Conservation (phyloP, 2,329 filamentous ascomycete genomes). For the Talaromyces sp. region DNA sequence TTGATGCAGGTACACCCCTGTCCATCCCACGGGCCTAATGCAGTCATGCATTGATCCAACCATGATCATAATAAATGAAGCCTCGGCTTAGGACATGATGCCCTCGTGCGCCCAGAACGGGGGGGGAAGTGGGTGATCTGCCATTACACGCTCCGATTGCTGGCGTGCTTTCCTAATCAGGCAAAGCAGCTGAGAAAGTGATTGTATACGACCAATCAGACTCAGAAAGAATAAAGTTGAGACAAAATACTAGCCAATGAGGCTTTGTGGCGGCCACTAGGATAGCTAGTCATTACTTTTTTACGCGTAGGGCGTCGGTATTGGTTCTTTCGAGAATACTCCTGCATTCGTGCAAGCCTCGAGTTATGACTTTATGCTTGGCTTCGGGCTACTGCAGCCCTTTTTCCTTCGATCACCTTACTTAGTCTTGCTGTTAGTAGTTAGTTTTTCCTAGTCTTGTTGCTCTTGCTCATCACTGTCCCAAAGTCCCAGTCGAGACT, state of each 20-base stretch:
- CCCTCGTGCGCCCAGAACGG: not conserved
- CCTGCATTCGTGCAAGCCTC: not conserved
- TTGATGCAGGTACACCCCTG: slow-evolving; percentile 7
- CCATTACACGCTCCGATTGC: not conserved
- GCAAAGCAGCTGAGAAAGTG: not conserved
- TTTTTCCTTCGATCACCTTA: slow-evolving; percentile 9
- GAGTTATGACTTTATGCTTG: not conserved
- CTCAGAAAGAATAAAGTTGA: not conserved
- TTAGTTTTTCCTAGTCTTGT: not conserved
- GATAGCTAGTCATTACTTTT: not conserved
- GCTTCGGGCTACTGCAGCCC: slow-evolving; percentile 3
- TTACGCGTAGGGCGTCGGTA: not conserved
- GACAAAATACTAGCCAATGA: not conserved
- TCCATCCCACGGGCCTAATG: not conserved
- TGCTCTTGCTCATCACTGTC: not conserved
- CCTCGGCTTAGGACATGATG: not conserved
- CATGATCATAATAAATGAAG: not conserved
- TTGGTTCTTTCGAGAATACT: slow-evolving; percentile 1
- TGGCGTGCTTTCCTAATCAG: not conserved
- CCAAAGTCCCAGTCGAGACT: not conserved
- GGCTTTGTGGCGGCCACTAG: not conserved
- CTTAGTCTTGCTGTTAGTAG: not conserved
- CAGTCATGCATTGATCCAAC: not conserved
- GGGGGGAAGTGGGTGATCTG: no score
- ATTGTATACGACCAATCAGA: not conserved